A percentile compares a stretch with the other conserved stretches of the same genome.
Evolutionary conservation across 768 basidiomycete species (phyloP).

Genomic region (Mycena capillaripes): DNA sequence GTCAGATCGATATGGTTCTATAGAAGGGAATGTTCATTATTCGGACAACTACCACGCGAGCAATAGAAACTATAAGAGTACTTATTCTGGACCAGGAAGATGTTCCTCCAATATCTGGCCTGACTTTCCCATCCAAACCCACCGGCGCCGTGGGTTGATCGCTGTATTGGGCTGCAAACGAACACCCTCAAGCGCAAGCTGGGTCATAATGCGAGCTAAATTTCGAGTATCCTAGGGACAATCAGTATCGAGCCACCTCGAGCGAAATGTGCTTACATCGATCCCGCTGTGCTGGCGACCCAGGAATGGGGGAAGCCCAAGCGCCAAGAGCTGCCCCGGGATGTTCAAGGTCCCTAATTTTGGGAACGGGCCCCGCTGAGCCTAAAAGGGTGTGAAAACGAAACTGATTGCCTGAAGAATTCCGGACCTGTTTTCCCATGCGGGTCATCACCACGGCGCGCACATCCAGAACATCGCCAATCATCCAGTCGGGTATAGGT

Average conservation of each 20-base stretch:
- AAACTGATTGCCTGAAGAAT: conserved; percentile 20
- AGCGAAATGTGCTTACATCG: conserved; percentile 72
- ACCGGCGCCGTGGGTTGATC: conserved; percentile 76
- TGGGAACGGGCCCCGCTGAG: conserved; percentile 17
- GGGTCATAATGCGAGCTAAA: conserved; percentile 83
- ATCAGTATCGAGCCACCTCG: conserved; percentile 13
- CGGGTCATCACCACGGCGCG: conserved; percentile 65
- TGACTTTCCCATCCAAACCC: conserved; percentile 89
- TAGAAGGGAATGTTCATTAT: conserved; percentile 17
- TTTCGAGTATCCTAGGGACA: conserved; percentile 86
- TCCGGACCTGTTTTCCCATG: conserved; percentile 22
- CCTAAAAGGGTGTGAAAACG: conserved; percentile 31
- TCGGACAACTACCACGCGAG: background rate
- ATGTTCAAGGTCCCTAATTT: conserved; percentile 69
- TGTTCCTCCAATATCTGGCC: conserved; percentile 74
- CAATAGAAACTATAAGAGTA: too few species aligned
- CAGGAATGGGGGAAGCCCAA: conserved; percentile 81
- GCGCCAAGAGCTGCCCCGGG: conserved; percentile 77
- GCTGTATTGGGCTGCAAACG: conserved; percentile 79
- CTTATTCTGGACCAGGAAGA: conserved; percentile 11
- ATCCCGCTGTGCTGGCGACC: conserved; percentile 92
- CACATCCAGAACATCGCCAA: conserved; percentile 82
- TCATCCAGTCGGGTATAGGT: conserved; percentile 80
- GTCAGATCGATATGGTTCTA: background rate
- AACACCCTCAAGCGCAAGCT: conserved; percentile 80